Percentiles rank a stretch among this genome's conserved stretches.
Evolutionary conservation across 306 rosid genomes (phyloP).

Genomic region (Benincasa hispida): DNA sequence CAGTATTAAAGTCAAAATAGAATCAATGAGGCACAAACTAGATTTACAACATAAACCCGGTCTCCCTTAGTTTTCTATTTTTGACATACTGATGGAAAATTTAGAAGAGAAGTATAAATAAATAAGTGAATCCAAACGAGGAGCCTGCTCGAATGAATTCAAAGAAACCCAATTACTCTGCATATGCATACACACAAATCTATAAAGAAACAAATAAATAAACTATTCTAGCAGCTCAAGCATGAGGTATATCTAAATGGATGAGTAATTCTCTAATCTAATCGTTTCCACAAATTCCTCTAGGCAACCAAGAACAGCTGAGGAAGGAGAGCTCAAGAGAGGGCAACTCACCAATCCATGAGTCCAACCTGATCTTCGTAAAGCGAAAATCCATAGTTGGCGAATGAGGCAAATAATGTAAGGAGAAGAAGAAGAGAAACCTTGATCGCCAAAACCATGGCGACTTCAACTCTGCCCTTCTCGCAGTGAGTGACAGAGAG

Average conservation of each 20-base stretch:
- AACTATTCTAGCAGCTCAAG: background rate
- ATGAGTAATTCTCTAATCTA: background rate
- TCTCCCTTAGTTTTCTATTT: background rate
- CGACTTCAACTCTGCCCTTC: slow-evolving; percentile 20
- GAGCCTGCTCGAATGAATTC: background rate
- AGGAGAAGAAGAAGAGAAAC: slow-evolving; percentile 24
- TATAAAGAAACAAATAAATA: background rate
- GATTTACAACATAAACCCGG: background rate
- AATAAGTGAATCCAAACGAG: background rate
- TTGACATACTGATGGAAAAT: background rate
- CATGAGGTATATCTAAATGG: background rate
- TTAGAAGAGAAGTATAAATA: background rate
- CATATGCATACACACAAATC: background rate
- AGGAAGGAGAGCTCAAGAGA: background rate
- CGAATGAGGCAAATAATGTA: slow-evolving; percentile 18
- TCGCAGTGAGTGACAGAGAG: slow-evolving; percentile 4
- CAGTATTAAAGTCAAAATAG: background rate
- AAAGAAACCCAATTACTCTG: background rate
- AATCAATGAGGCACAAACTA: background rate
- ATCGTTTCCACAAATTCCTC: background rate
- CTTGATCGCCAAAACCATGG: slow-evolving; percentile 71
- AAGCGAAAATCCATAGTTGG: slow-evolving; percentile 31
- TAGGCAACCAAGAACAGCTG: background rate
- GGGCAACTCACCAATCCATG: slow-evolving; percentile 69
- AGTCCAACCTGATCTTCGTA: slow-evolving; percentile 96